These are phyloP conservation scores for Xylariaceae sp. DNA, from an alignment of 2,329 filamentous ascomycete genomes.

Conservation along the genomic window DNA sequence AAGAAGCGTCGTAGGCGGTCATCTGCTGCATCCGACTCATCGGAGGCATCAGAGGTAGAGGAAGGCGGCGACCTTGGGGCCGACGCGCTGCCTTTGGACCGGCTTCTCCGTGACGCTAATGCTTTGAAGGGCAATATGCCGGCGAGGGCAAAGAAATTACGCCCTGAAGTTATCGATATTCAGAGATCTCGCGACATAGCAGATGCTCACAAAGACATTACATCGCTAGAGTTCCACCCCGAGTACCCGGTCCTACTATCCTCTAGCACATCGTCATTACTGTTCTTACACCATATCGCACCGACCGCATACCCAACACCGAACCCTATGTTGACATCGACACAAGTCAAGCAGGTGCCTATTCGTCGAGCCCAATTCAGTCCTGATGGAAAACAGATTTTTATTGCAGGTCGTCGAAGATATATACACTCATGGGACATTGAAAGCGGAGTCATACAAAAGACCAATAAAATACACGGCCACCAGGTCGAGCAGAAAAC, in stretches of 20 bases:
- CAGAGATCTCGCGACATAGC: slow-evolving; percentile 87
- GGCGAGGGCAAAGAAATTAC: slow-evolving; percentile 72
- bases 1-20: slow-evolving; percentile 59
- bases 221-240: slow-evolving; percentile 88
- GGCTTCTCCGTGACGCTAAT: slow-evolving; percentile 77
- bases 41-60: slow-evolving; percentile 36
- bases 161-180: slow-evolving; percentile 88
- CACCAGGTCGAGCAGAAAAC: slow-evolving; percentile 82
- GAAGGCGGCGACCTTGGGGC: slow-evolving; percentile 60
- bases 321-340: slow-evolving; percentile 87
- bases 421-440: slow-evolving; percentile 98
- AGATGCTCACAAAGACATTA: slow-evolving; percentile 78
- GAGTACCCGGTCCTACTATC: slow-evolving; percentile 87
- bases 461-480: slow-evolving; percentile 77
- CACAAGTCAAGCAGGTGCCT: slow-evolving; percentile 85
- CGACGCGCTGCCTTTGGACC: slow-evolving; percentile 78
- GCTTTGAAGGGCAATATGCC: slow-evolving; percentile 64
- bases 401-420: slow-evolving; percentile 84
- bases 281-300: slow-evolving; percentile 89
- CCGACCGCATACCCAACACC: slow-evolving; percentile 76
- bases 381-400: slow-evolving; percentile 77
- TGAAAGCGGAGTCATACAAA: slow-evolving; percentile 79
- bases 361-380: slow-evolving; percentile 82
- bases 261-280: slow-evolving; percentile 81
- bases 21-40: slow-evolving; percentile 53